Percentiles rank a stretch among this genome's conserved stretches.
phyloP scores from a whole-genome alignment of 129 eudicot genomes.

The Heracleum sosnowskyi region DNA sequence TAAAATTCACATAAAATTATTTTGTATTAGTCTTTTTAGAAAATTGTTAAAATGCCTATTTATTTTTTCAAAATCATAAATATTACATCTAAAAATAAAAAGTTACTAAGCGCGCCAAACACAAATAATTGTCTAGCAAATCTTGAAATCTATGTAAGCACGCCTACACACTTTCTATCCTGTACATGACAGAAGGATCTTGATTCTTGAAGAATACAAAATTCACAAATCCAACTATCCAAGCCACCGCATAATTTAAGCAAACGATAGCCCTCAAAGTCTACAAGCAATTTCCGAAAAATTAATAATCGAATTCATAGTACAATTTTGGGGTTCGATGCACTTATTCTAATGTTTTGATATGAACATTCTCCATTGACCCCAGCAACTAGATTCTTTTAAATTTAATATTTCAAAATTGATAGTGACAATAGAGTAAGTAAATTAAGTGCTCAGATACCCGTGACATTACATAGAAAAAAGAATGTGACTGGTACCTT shows the following conservation, averaged over 20 bases:
- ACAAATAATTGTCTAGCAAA: no score
- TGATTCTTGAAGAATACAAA: no score
- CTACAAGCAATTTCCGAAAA: not conserved
- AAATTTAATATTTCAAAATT: not conserved
- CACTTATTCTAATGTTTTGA: not conserved
- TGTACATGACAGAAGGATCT: no score
- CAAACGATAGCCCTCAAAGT: not conserved
- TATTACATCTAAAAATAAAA: no score
- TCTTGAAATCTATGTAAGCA: no score
- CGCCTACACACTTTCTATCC: no score
- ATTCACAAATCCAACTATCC: no score
- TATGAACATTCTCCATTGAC: not conserved
- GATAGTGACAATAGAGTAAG: not conserved
- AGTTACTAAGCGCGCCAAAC: no score
- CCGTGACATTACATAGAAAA: constrained; percentile 9
- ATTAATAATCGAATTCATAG: not conserved
- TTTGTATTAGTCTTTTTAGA: no score
- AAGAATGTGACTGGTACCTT: constrained; percentile 10
- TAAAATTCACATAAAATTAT: no score
- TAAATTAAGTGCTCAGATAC: not conserved
- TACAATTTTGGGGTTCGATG: not conserved
- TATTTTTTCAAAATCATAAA: no score
- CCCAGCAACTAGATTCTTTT: not conserved
- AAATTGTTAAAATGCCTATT: no score
- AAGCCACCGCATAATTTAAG: not conserved